Evolutionary conservation across 2,329 filamentous ascomycete species (phyloP).

Genomic region (Aspergillus ustus): DNA sequence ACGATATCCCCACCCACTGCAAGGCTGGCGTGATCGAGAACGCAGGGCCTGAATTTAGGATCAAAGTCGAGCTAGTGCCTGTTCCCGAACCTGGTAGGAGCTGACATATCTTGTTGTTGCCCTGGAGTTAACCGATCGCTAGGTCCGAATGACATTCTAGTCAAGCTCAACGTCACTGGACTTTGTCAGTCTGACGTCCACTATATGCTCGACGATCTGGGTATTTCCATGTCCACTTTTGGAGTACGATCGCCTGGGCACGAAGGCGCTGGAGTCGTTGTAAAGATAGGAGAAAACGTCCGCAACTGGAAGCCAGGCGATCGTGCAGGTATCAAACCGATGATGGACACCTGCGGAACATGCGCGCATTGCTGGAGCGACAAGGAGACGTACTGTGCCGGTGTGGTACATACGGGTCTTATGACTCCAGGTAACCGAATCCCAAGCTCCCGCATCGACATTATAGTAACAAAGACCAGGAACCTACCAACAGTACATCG

Average conservation of each 20-base stretch:
- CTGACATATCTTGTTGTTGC: not conserved
- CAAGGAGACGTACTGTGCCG: slow-evolving; percentile 55
- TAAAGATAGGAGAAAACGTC: slow-evolving; percentile 59
- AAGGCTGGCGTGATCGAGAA: slow-evolving; percentile 58
- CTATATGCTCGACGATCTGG: slow-evolving; percentile 61
- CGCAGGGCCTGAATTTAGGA: slow-evolving; percentile 54
- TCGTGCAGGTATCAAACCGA: slow-evolving; percentile 57
- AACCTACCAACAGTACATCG: slow-evolving; percentile 64
- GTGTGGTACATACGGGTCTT: slow-evolving; percentile 45
- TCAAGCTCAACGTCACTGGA: slow-evolving; percentile 63
- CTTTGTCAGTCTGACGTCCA: slow-evolving; percentile 64
- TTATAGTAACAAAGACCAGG: slow-evolving; percentile 36
- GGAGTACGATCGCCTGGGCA: slow-evolving; percentile 56
- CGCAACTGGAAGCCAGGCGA: slow-evolving; percentile 59
- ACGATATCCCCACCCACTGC: slow-evolving; percentile 52
- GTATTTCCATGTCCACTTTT: slow-evolving; percentile 50
- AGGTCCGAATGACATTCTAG: slow-evolving; percentile 60
- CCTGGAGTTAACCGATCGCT: not conserved
- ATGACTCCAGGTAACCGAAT: slow-evolving; percentile 41
- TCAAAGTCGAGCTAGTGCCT: slow-evolving; percentile 54
- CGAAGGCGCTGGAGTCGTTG: slow-evolving; percentile 63
- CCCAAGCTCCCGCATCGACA: not conserved
- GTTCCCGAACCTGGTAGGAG: slow-evolving; percentile 53
- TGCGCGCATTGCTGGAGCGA: slow-evolving; percentile 58
- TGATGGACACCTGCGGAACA: slow-evolving; percentile 56